Conservation (phyloP, 2,329 filamentous ascomycete genomes). For the Mariannaea elegans region DNA sequence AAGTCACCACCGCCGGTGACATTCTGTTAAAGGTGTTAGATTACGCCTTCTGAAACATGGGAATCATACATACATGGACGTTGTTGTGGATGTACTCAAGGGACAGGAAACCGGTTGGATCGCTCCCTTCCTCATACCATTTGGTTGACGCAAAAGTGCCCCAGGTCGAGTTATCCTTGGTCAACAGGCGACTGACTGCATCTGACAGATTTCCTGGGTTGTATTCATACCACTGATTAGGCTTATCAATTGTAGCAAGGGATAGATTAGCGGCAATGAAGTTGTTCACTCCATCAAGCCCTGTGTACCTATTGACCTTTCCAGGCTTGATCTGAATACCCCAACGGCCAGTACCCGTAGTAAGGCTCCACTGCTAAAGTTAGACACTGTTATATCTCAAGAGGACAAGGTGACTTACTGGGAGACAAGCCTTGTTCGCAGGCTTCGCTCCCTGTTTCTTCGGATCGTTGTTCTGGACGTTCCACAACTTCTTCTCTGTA, state of each 20-base stretch:
- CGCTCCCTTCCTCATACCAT: background rate
- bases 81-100: constrained; percentile 53
- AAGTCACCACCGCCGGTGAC: background rate
- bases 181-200: constrained; percentile 37
- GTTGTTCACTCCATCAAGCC: constrained; percentile 19
- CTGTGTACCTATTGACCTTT: background rate
- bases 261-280: background rate
- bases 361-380: constrained; percentile 3
- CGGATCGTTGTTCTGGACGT: constrained; percentile 14
- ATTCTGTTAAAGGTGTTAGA: too few relatives aligned
- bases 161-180: constrained; percentile 39
- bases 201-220: constrained; percentile 34
- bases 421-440: constrained; percentile 1
- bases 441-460: background rate
- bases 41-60: too few relatives aligned
- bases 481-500: constrained; percentile 19
- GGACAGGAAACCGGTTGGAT: constrained; percentile 24
- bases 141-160: constrained; percentile 19
- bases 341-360: constrained; percentile 15
- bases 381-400: background rate
- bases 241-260: background rate
- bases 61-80: constrained; percentile 41
- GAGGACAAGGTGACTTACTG: too few relatives aligned
- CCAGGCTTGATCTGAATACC: background rate
- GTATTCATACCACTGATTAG: constrained; percentile 1